Base-by-base conservation (phyloP, 192 early-diverging fungal genomes). In the Thamnidium elegans region DNA sequence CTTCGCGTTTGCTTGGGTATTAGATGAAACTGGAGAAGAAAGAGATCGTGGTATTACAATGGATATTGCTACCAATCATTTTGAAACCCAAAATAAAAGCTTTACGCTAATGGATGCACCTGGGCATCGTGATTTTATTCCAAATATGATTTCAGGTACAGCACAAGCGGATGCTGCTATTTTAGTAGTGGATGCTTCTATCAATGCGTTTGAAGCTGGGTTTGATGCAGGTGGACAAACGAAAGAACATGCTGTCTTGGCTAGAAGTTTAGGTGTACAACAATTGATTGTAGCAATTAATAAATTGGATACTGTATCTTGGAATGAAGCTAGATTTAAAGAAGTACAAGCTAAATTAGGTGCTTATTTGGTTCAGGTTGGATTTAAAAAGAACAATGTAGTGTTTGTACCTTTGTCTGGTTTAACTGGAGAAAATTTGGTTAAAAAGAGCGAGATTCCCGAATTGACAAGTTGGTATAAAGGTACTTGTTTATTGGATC, bases 81-180 rank as follows among this genome's bases (percentile, higher is more conserved):
- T 99, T 73, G 84, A 90, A 67, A 99, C 96, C 1, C 60, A 69
- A 19, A 66, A 89, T 32, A 80, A 88, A 19, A 73, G 79, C 32
- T 96, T 96, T 63, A 97, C 94, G 5, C 62, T 99, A 11, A 69
- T 99, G 66, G 97, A 99, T 70, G 93, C 96, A 3, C 97, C 97
- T 3, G 97, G 97, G 3, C 97, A 99, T 68, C 82, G 91, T 20
- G 97, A 99, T 77, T 99, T 99, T 76, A 89, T 99, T 55, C 96
- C 97, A n/a, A 95, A 96, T 71, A 98, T 99, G 96, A 97, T 99
- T 65, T 89, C 89, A 2, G 97, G 97, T 5, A 92, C 97, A 4
- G 75, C 84, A 26, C 92, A 94, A 58, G 97, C 97, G 0, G 97
- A 99, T 84, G 95, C 89, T 14, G 94, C 95, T 0, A 80, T 98